Evolutionary conservation across 2,329 filamentous ascomycete species (phyloP), one percentile per base, ranked within the genome.

Genomic region (Sporothrix schenckii): DNA sequence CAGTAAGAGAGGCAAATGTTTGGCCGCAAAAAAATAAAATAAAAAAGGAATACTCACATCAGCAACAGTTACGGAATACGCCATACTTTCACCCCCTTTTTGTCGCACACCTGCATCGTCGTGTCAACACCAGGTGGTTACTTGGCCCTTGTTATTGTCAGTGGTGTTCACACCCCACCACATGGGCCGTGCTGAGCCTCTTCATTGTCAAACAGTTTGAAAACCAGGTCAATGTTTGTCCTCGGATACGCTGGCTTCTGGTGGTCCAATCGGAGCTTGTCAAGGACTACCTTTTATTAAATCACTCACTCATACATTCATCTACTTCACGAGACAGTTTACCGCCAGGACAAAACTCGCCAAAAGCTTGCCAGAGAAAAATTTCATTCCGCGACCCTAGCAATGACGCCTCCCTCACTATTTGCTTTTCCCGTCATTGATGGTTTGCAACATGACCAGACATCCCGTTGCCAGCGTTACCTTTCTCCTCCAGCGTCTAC

Each of bases 121-220:
- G 7, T 34, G 5, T 34, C 34, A 9, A 34, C 34, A 34, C 34
- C 34, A 34, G 34, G 34, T 34, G 34, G 34, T 34, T 41, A 9
- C 19, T 34, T 19, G 30, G 34, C 16, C 54, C 16, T 58, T 58
- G 14, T 9, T 58, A 30, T 58, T 21, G 30, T 58, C 2, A 41
- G 30, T 21, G 30, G 41, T 13, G 53, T 24, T 19, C 41, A 6
- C 41, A 13, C 39, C 41, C 65, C 30, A 41, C 16, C 9, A 13
- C 39, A 30, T 10, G 21, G 1, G 34, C 34, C 10, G 11, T 61
- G 54, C 53, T 49, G 41, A 52, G 66, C 66, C 66, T 52, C 66
- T 41, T 68, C 39, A n/a, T 39, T 60, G 66, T 60, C 53, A 61
- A 52, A 69, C 27, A 24, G 66, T 69, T 69, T 69, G 66, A 41